Base-by-base conservation (phyloP, 1,139 yeast species). In the Zygoascus meyerae region DNA sequence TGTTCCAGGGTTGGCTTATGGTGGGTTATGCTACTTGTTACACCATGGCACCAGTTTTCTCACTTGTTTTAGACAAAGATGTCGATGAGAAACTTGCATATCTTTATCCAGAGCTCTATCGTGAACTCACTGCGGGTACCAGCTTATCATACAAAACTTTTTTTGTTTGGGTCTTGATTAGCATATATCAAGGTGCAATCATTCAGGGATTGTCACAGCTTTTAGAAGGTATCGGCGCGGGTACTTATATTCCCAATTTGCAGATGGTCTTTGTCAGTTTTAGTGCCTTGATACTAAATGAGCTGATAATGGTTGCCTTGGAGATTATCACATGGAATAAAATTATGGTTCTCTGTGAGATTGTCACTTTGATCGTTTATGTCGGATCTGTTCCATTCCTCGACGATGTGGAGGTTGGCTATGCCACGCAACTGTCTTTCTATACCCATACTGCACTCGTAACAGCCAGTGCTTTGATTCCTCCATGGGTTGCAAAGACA, bases 21-120 rank as follows among this genome's bases (percentile, higher is more conserved):
- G 98, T 94, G 38, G 99, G 98, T 1, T 94, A 92, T 66, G 95
- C 98, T 1, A 94, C 98, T 0, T 74, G 87, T 44, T 94, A 92
- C 64, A 94, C 99, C 0, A 94, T 94, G 99, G 92, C 94, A 44
- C 99, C 99, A 0, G 98, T 94, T 1, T 94, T 94, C 61, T 86
- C 97, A 0, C 70, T 94, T 52, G 95, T 95, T 0, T 73, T 87
- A 46, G 98, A 94, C 64, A 80, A 82, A 51, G 99, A 94, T 65
- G 89, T 94, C 46, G 92, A 83, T 58, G 97, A 90, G 63, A 84
- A 83, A 47, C 75, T 92, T 54, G 95, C 97, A 1, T 81, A 83
- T 52, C 72, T 90, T 50, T 94, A 92, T 63, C 99, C 99, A 0
- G 99, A 94, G 64, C 74, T 94, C 40, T 94, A 94, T 70, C 84